Evolutionary conservation across 2,329 filamentous ascomycete genomes (phyloP).

Genomic region (Epichloe sibirici): DNA sequence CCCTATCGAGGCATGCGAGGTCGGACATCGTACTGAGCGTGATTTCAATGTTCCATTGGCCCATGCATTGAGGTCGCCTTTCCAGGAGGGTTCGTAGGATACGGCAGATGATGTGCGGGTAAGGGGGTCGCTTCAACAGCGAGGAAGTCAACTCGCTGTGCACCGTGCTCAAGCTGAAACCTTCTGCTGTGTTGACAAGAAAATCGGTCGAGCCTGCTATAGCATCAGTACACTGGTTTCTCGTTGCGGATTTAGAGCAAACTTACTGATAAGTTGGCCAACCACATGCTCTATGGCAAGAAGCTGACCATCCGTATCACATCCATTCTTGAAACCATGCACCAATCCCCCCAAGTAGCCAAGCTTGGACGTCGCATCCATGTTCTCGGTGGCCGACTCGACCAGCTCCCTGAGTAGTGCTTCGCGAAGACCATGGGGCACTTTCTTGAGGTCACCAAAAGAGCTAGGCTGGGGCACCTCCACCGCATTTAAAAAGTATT

Average conservation of each 20-base stretch:
- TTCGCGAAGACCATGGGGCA: conserved; percentile 18
- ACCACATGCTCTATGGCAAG: conserved; percentile 32
- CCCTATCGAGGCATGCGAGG: conserved; percentile 17
- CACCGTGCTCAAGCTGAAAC: conserved; percentile 26
- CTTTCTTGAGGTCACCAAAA: conserved; percentile 18
- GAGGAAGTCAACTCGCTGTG: conserved; percentile 29
- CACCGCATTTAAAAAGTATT: conserved; percentile 21
- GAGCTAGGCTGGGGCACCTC: conserved; percentile 20
- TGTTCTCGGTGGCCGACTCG: conserved; percentile 18
- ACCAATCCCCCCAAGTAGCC: conserved; percentile 28
- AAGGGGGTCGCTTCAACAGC: conserved; percentile 19
- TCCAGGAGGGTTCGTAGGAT: conserved; percentile 36
- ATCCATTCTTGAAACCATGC: conserved; percentile 16
- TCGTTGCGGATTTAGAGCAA: background rate
- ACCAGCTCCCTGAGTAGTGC: conserved; percentile 22
- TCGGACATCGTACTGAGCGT: conserved; percentile 34
- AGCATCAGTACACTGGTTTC: conserved; percentile 8
- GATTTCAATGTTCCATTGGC: conserved; percentile 45
- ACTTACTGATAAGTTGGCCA: conserved; percentile 26
- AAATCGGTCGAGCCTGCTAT: conserved; percentile 18
- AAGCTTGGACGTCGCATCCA: conserved; percentile 21
- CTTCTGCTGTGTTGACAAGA: conserved; percentile 12
- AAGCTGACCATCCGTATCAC: conserved; percentile 26
- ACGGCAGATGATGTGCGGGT: conserved; percentile 28
- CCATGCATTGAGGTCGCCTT: conserved; percentile 36